Conservation (phyloP, 1,284 basidiomycete species). For the Heterobasidion irregulare region DNA sequence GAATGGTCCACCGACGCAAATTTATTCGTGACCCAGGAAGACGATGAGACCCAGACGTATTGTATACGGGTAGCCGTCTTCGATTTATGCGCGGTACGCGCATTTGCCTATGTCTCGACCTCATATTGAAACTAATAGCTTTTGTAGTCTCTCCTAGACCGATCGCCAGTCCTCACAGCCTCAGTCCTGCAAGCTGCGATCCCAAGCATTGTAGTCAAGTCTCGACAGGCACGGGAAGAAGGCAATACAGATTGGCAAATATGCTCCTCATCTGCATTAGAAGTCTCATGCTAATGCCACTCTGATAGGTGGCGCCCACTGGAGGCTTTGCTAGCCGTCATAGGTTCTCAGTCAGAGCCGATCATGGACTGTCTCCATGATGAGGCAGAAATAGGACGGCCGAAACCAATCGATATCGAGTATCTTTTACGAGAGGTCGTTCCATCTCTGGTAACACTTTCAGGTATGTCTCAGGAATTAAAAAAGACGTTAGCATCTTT, state of each 20-base stretch:
- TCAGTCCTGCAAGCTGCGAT: conserved; percentile 50
- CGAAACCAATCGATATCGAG: conserved; percentile 70
- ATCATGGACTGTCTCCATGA: conserved; percentile 74
- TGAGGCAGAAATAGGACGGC: conserved; percentile 52
- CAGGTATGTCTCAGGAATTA: conserved; percentile 33
- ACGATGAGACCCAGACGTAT: conserved; percentile 82
- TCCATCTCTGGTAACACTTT: conserved; percentile 63
- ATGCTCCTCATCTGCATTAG: not conserved
- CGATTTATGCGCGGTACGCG: conserved; percentile 72
- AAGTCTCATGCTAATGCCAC: conserved; percentile 4
- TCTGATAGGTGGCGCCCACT: conserved; percentile 76
- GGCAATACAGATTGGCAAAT: conserved; percentile 48
- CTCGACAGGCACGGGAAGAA: conserved; percentile 43
- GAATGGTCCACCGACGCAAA: conserved; percentile 87
- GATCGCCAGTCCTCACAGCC: conserved; percentile 49
- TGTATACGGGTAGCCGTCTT: conserved; percentile 80
- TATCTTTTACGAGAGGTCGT: conserved; percentile 72
- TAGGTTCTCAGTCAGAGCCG: conserved; percentile 80
- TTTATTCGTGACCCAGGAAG: conserved; percentile 90
- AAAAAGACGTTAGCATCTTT: not conserved
- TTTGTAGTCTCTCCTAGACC: conserved; percentile 64
- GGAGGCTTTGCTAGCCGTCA: conserved; percentile 76
- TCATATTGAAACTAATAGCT: conserved; percentile 3
- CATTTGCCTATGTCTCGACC: not conserved
- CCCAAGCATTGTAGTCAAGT: conserved; percentile 45